A percentile compares a stretch with the other conserved stretches of the same genome.
These are phyloP conservation scores for Phytophthora agathidicida DNA, from an alignment of 352 stramenopile species.

Conservation along the genomic window DNA sequence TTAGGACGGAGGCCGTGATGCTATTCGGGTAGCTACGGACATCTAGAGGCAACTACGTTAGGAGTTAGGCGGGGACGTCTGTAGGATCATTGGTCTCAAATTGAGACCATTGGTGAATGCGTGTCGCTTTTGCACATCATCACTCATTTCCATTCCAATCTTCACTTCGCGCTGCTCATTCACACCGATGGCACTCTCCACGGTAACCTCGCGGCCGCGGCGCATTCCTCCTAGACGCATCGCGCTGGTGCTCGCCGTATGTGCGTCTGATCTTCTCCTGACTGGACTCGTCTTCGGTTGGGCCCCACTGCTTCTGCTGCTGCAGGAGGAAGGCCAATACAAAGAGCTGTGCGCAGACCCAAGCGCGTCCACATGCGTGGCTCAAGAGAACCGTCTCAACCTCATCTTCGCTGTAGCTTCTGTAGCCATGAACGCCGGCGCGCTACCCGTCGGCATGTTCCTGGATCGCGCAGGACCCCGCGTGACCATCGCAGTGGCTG, in stretches of 20 bases:
- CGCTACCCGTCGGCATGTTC: slow-evolving; percentile 81
- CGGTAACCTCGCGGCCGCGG: slow-evolving; percentile 3
- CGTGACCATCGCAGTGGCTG: slow-evolving; percentile 52
- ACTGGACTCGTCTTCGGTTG: slow-evolving; percentile 89
- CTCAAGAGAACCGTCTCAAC: slow-evolving; percentile 87
- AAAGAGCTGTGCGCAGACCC: slow-evolving; percentile 63
- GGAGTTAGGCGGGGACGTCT: no score
- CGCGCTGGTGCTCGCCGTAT: slow-evolving; percentile 71
- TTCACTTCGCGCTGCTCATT: not conserved
- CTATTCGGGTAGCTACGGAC: no score
- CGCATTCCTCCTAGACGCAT: slow-evolving; percentile 51
- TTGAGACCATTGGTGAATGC: slow-evolving; percentile 21
- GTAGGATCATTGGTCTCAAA: no score
- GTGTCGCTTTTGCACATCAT: not conserved
- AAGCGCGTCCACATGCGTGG: slow-evolving; percentile 45
- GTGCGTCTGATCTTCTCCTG: slow-evolving; percentile 83
- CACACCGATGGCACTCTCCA: slow-evolving; percentile 7
- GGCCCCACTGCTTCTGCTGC: slow-evolving; percentile 83
- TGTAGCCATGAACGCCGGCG: slow-evolving; percentile 78
- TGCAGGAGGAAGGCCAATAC: slow-evolving; percentile 86
- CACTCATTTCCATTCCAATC: slow-evolving; percentile 7
- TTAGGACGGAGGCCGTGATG: no score
- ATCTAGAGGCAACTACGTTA: no score
- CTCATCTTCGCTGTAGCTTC: slow-evolving; percentile 86
- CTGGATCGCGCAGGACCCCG: slow-evolving; percentile 75